These are phyloP conservation scores for Eucalyptus marginata DNA, from an alignment of 345 rosid genomes.

Conservation along the genomic window DNA sequence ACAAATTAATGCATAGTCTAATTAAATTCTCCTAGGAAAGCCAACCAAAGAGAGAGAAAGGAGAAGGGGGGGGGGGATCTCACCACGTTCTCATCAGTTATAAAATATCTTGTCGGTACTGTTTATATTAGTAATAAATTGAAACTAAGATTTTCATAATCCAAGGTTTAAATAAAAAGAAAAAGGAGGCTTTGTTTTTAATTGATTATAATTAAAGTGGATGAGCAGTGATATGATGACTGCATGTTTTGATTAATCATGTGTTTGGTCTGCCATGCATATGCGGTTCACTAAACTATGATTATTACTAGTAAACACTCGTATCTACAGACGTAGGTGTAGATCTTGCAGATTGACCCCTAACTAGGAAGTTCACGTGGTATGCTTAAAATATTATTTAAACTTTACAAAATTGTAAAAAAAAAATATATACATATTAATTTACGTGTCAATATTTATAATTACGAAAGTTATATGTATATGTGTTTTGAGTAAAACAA, in stretches of 20 bases:
- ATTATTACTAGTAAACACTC: neutral
- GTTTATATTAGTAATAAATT: neutral
- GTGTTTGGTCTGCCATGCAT: constrained; percentile 10
- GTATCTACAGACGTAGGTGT: neutral
- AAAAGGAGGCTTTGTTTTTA: neutral
- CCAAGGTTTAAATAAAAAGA: neutral
- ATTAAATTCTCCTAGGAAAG: neutral
- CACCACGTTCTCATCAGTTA: neutral
- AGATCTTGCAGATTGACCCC: neutral
- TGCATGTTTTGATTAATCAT: constrained; percentile 4
- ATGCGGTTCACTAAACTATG: neutral
- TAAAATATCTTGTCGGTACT: neutral
- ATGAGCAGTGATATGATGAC: neutral
- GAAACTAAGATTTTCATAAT: neutral
- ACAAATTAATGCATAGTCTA: neutral
- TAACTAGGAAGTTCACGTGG: neutral
- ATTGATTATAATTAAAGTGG: neutral
- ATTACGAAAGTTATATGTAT: neutral
- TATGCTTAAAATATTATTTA: neutral
- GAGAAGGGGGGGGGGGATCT: neutral
- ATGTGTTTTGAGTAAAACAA: neutral
- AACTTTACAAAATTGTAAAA: neutral
- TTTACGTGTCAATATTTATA: neutral
- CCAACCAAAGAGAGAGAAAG: neutral
- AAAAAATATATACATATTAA: neutral